Conservation (phyloP, 306 rosid genomes). For the barrel medic (Medicago truncatula) region MtrunA17r5.0-ANR NC_053045.1:57580001-57580500, state of each 20-base stretch:
- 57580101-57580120: constrained; percentile 64
- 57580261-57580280: constrained; percentile 33
- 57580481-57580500: constrained; percentile 96
- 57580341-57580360: constrained; percentile 70
- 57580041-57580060: constrained; percentile 53
- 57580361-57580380: constrained; percentile 88
- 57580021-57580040: constrained; percentile 55
- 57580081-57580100: constrained; percentile 53
- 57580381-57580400: constrained; percentile 97
- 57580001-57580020: constrained; percentile 54
- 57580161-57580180: constrained; percentile 32
- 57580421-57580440: constrained; percentile 90
- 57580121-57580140: constrained; percentile 59
- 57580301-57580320: constrained; percentile 19
- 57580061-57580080: constrained; percentile 54
- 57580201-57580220: constrained; percentile 43
- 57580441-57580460: constrained; percentile 93
- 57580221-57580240: constrained; percentile 60
- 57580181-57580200: constrained; percentile 7
- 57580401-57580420: constrained; percentile 98
- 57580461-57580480: constrained; percentile 93
- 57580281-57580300: constrained; percentile 26
- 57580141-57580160: constrained; percentile 46
- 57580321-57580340: constrained; percentile 73
- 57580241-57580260: constrained; percentile 38